Base-by-base conservation (phyloP, 2,329 filamentous ascomycete genomes). In the Lachnellula subtilissima region DNA sequence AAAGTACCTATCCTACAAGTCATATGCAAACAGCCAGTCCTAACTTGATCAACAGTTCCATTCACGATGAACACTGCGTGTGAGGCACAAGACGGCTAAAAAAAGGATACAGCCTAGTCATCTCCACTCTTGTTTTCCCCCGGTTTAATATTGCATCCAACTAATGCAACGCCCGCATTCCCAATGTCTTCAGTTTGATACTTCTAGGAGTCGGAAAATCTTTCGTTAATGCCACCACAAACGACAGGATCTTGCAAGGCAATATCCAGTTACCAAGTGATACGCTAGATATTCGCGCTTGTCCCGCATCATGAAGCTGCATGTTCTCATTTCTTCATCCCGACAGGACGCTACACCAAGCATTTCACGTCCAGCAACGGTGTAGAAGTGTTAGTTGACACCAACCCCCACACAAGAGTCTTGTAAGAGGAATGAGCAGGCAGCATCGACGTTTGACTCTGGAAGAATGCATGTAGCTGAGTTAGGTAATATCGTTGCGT, bases 161-260 rank as follows among this genome's bases (percentile, higher is more conserved):
- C 48, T 19, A 48, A 56, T 56, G 54, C 49, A 56, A 40, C 23
- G 37, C 43, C 54, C 54, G 53, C 25, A 22, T 48, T 52, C 32
- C 49, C 23, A 42, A 19, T 35, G 12, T 52, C 54, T 57, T 52
- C 42, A 56, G 51, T 36, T 57, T 57, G 52, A 59, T 37, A 43
- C 39, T 52, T 54, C 49, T 22, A 19, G 17, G 8, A 47, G 6
- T 37, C 25, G 12, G 14, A 46, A 46, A 25, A 40, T 3, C 9
- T 32, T 35, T 45, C 37, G 15, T 45, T 6, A 12, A 12, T 45
- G 42, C 42, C 19, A 22, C 19, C 19, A 32, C 28, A 25, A 23
- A 25, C 22, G 42, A 19, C 2, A 45, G 17, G 22, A 45, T n/a
- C 36, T 46, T 52, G 50, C 23, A 52, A 52, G 50, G 50, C 50